These are phyloP conservation scores for Xerocomellus amylosporus DNA, from an alignment of 768 basidiomycete species.

Conservation along the genomic window DNA sequence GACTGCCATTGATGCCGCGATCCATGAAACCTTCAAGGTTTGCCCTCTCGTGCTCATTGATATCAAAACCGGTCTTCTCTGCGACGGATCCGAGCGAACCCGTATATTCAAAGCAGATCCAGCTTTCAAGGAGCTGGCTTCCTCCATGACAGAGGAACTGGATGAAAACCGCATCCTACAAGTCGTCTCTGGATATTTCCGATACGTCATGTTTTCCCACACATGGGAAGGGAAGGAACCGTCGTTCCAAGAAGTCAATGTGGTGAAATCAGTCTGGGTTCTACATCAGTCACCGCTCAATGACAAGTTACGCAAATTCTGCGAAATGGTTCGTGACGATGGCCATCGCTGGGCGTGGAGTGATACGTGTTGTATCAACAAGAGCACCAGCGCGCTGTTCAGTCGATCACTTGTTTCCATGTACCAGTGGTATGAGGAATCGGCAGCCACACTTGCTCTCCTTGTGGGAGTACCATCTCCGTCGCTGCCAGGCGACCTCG, in stretches of 20 bases:
- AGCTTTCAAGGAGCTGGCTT: slow-evolving; percentile 8
- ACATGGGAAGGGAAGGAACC: slow-evolving; percentile 16
- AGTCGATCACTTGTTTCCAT: slow-evolving; percentile 7
- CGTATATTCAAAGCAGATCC: slow-evolving; percentile 8
- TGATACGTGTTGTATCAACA: slow-evolving; percentile 12
- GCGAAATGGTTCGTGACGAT: slow-evolving; percentile 2
- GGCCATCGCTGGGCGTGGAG: slow-evolving; percentile 15
- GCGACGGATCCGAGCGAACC: slow-evolving; percentile 3
- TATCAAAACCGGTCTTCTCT: slow-evolving; percentile 5
- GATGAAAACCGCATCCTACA: slow-evolving; percentile 4
- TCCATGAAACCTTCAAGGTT: not conserved
- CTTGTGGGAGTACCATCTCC: slow-evolving; percentile 3
- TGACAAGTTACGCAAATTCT: slow-evolving; percentile 12
- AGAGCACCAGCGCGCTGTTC: not conserved
- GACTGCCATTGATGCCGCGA: slow-evolving; percentile 1
- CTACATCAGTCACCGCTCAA: not conserved
- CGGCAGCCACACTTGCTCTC: slow-evolving; percentile 3
- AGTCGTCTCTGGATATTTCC: slow-evolving; percentile 10
- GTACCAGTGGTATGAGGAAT: slow-evolving; percentile 11
- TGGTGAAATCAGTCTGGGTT: slow-evolving; percentile 8
- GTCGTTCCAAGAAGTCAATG: slow-evolving; percentile 10
- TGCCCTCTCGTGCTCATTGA: slow-evolving; percentile 12
- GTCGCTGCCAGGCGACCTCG: slow-evolving; percentile 2
- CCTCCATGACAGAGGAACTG: slow-evolving; percentile 9
- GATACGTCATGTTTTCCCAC: slow-evolving; percentile 16